Base-by-base conservation (phyloP, 352 stramenopile species). In the Peronospora farinosa region DNA sequence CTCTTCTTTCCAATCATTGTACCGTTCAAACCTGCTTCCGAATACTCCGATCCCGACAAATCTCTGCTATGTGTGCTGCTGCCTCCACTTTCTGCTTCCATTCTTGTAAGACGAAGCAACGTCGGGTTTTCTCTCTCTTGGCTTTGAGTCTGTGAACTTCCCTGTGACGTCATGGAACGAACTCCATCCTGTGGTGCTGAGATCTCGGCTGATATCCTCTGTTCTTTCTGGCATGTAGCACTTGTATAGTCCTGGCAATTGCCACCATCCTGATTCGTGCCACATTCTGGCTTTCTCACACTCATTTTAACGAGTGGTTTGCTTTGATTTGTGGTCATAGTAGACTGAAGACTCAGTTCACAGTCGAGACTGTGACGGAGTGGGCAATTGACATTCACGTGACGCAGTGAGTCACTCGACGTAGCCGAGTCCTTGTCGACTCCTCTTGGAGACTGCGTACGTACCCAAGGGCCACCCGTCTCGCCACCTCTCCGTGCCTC, bases 371-470 rank as follows among this genome's bases (percentile, higher is more conserved):
- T 79, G 58, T 56, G 63, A 2, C 61, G 51, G 10, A 72, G 17
- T 0, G 63, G 54, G 38, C 57, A 67, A 25, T 72, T 69, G 6
- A 67, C 65, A 43, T 79, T 79, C 5, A 63, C 57, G 10, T 84
- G 64, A 17, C 64, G 67, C 39, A 84, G 60, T 23, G 78, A 89
- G 50, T 84, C 78, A 28, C 72, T 78, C 11, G 69, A 86, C 11
- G 74, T 74, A 30, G 63, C 61, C 35, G 72, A 80, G 59, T 74
- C 73, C 41, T 81, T 77, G 38, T 82, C 74, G 40, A 87, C 69
- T 8, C 78, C 78, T 6, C 65, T 58, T 9, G 78, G 73, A 3
- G 64, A 79, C 46, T 74, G 66, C 7, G 57, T 51, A 9, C 69
- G 67, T n/a, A 69, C 61, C 69, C 67, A 84, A 25, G 65, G 59